phyloP scores from a whole-genome alignment of 2,329 filamentous ascomycete genomes.

The Pseudocercospora fuligena region DNA sequence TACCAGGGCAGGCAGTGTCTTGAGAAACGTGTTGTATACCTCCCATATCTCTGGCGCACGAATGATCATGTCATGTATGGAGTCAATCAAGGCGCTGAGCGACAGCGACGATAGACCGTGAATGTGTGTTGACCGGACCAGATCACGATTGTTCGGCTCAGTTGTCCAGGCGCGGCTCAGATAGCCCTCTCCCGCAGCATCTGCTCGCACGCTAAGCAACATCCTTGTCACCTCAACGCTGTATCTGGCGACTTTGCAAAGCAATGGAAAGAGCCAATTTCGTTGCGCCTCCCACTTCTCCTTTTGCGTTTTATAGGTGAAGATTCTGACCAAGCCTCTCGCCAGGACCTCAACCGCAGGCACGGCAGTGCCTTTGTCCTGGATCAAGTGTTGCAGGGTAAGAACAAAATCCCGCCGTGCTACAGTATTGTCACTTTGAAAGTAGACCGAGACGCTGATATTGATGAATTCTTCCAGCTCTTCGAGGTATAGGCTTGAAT shows the following conservation, averaged over 20 bases:
- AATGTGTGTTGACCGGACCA: conserved; percentile 15
- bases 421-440: conserved; percentile 24
- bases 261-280: conserved; percentile 32
- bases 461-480: conserved; percentile 31
- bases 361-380: conserved; percentile 15
- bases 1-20: conserved; percentile 83
- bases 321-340: conserved; percentile 29
- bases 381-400: conserved; percentile 24
- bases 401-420: conserved; percentile 29
- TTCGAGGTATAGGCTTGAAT: conserved; percentile 23
- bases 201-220: conserved; percentile 29
- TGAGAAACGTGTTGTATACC: conserved; percentile 80
- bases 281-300: conserved; percentile 32
- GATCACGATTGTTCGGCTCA: conserved; percentile 8
- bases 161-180: conserved; percentile 15
- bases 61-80: conserved; percentile 27
- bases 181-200: conserved; percentile 31
- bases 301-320: conserved; percentile 32
- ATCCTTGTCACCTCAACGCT: conserved; percentile 29
- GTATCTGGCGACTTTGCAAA: conserved; percentile 27
- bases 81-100: conserved; percentile 23
- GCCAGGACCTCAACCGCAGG: conserved; percentile 27
- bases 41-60: conserved; percentile 27
- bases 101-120: conserved; percentile 27
- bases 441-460: conserved; percentile 29